Evolutionary conservation across 805 yeast species (phyloP), one percentile per base, ranked within the genome.

Genomic region (Barnettozyma siamensis): DNA sequence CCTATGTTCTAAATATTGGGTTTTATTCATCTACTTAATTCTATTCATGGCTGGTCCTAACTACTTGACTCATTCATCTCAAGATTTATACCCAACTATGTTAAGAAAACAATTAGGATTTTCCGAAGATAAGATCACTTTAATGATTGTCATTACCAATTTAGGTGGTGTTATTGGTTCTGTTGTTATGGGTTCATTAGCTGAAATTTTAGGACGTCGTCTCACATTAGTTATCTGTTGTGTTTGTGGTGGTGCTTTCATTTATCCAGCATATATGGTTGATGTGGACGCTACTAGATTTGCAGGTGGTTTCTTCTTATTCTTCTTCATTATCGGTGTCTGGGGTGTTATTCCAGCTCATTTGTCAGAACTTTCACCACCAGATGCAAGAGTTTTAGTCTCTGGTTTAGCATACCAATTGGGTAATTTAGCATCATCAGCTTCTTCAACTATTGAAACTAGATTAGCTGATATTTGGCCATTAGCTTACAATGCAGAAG

Each of bases 261-360:
- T 77, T 35, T 81, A 81, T 55, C 86, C 86, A 19, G 80, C 78
- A 4, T 76, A 73, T 50, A 60, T 61, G 54, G 59, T 66, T 15
- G 57, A 58, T 33, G 60, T 55, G 31, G 50, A 57, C 27, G 50
- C 60, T 17, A 68, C 72, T 18, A 72, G 76, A 24, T 64, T 73
- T 39, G 76, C 75, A 44, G 83, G 79, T 20, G 80, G 81, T 2
- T 82, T 81, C 63, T 79, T 79, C 66, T 54, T 80, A 48, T 84
- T 79, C 59, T 73, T 74, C 54, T 72, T 74, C 43, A 80, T 82
- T 10, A 77, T 79, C 60, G 88, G 88, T 31, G 80, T 80, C 3
- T 83, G 86, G 83, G 88, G 88, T 47, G 76, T 82, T 38, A 67
- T 76, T 12, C 88, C 88, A 27, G 70, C 77, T 26, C 80, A 80